phyloP scores from a whole-genome alignment of 1,139 yeast species.

The Lodderomyces theae region DNA sequence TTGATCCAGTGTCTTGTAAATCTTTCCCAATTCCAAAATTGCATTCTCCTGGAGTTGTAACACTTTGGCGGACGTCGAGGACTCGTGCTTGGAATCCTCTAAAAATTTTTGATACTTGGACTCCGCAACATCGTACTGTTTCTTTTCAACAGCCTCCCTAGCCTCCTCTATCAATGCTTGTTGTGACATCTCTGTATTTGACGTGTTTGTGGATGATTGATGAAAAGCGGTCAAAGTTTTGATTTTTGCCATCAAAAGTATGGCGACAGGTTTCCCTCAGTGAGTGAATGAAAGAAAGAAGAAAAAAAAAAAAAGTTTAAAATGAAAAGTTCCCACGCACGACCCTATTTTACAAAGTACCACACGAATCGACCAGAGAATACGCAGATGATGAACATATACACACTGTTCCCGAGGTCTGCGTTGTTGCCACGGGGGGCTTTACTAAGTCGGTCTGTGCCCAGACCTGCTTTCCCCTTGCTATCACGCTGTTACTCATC shows the following conservation, averaged over 20 bases:
- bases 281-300: no score
- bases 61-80: conserved; percentile 24
- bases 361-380: no score
- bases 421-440: not conserved
- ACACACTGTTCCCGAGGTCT: not conserved
- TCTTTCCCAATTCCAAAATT: conserved; percentile 59
- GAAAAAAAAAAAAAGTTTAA: no score
- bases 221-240: no score
- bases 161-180: conserved; percentile 49
- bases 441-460: not conserved
- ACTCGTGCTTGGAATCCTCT: conserved; percentile 34
- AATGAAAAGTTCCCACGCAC: no score
- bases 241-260: no score
- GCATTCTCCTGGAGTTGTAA: conserved; percentile 59
- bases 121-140: conserved; percentile 58
- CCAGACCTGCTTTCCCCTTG: not conserved
- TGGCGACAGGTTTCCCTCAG: no score
- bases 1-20: conserved; percentile 47
- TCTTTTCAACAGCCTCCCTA: conserved; percentile 48
- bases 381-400: not conserved
- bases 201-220: no score
- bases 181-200: not conserved
- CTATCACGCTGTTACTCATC: conserved; percentile 18
- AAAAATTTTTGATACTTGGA: conserved; percentile 44
- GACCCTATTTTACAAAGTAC: no score